phyloP scores from a whole-genome alignment of 2,329 filamentous ascomycete species.

The Pseudogymnoascus sp. region DNA sequence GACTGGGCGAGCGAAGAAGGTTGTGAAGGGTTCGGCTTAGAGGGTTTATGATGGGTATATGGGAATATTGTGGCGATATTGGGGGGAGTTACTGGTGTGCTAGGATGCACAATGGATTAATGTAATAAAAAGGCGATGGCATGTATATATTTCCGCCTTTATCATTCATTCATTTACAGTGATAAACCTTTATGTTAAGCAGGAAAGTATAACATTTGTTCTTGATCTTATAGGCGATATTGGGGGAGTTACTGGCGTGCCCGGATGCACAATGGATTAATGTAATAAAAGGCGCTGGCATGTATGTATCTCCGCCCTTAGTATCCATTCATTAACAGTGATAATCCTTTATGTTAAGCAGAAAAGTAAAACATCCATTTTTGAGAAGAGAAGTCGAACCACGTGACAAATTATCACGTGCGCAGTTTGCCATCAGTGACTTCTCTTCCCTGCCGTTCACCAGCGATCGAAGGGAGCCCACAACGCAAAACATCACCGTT shows the following conservation, averaged over 20 bases:
- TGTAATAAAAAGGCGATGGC: not conserved
- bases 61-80: not conserved
- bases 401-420: not conserved
- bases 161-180: not conserved
- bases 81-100: not conserved
- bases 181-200: not conserved
- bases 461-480: constrained; percentile 8
- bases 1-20: not conserved
- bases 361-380: not conserved
- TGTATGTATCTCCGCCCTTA: not conserved
- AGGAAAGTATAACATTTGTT: not conserved
- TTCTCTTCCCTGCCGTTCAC: constrained; percentile 8
- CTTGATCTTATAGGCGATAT: not conserved
- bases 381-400: not conserved
- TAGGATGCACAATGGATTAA: not conserved
- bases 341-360: not conserved
- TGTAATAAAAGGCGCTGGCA: not conserved
- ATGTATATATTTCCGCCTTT: not conserved
- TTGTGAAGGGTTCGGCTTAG: not conserved
- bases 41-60: not conserved
- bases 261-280: not conserved
- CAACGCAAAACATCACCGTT: constrained; percentile 8
- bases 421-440: not conserved
- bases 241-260: not conserved
- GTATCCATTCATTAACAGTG: not conserved